These are phyloP conservation scores for Elongisporangium prolatum DNA, from an alignment of 352 stramenopile genomes.

Conservation along the genomic window DNA sequence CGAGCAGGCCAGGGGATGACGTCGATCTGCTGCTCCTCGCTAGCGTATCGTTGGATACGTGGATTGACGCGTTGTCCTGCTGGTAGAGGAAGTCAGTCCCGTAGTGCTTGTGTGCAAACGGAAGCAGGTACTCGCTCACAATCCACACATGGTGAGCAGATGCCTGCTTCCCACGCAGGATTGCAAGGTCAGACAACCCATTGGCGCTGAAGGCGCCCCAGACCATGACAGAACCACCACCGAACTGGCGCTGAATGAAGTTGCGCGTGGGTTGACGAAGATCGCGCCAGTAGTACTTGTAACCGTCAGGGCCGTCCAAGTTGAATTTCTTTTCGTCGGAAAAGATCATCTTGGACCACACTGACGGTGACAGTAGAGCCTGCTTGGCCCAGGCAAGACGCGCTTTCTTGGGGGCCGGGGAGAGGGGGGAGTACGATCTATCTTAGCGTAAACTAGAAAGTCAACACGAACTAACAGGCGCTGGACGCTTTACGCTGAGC, in stretches of 20 bases:
- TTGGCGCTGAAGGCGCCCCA: conserved; percentile 15
- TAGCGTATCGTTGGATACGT: conserved; percentile 3
- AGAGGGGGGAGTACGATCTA: conserved; percentile 13
- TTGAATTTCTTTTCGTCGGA: conserved; percentile 41
- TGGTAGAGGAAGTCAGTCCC: conserved; percentile 18
- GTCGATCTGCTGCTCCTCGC: no score
- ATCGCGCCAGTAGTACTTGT: conserved; percentile 25
- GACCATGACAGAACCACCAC: no score
- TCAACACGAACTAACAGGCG: conserved; percentile 5
- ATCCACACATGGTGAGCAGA: conserved; percentile 18
- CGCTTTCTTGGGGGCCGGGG: background rate
- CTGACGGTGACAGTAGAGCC: background rate
- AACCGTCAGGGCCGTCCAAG: conserved; percentile 28
- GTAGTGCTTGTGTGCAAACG: conserved; percentile 16
- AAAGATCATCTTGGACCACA: conserved; percentile 26
- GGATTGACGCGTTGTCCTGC: conserved; percentile 20
- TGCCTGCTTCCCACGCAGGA: conserved; percentile 15
- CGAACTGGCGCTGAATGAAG: conserved; percentile 13
- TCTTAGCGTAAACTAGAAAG: conserved; percentile 16
- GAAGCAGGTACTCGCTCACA: conserved; percentile 19
- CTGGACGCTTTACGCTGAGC: conserved; percentile 9
- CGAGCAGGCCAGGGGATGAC: no score
- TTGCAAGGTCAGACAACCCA: conserved; percentile 5
- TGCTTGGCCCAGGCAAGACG: conserved; percentile 5
- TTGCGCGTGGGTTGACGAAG: conserved; percentile 2